A percentile compares a stretch with the other conserved stretches of the same genome.
phyloP scores from a whole-genome alignment of 2,329 filamentous ascomycete genomes.

The Arthroderma uncinatum region DNA sequence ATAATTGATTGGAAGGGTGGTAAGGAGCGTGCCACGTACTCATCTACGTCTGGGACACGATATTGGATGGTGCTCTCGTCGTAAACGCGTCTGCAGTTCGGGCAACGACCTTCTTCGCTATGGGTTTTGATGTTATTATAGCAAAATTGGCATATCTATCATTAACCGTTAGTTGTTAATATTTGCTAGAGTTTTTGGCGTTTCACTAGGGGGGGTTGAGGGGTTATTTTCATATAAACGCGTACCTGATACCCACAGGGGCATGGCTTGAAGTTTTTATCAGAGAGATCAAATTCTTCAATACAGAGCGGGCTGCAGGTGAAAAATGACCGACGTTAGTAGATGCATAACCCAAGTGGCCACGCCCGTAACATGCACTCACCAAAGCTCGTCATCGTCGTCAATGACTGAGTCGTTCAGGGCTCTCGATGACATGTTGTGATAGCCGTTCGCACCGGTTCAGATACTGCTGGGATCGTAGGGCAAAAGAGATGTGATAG shows the following conservation, averaged over 20 bases:
- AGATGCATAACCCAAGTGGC: conserved; percentile 3
- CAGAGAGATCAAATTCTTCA: conserved; percentile 95
- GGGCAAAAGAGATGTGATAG: not conserved
- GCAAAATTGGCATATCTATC: conserved; percentile 95
- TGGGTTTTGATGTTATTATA: conserved; percentile 99
- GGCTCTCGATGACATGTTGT: conserved; percentile 35
- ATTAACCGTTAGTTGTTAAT: not conserved
- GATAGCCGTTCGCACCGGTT: conserved; percentile 7
- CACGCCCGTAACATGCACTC: conserved; percentile 14
- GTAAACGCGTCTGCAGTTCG: conserved; percentile 91
- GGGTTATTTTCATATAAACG: conserved; percentile 3
- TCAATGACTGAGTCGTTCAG: conserved; percentile 41
- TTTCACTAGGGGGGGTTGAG: not conserved
- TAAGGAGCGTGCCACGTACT: conserved; percentile 51
- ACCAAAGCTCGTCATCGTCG: conserved; percentile 41
- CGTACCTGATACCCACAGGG: conserved; percentile 94
- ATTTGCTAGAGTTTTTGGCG: not conserved
- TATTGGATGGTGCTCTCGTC: conserved; percentile 96
- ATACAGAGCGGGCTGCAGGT: conserved; percentile 77
- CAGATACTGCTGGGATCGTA: not conserved
- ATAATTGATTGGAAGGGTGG: conserved; percentile 1
- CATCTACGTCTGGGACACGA: conserved; percentile 88
- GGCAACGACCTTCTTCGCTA: conserved; percentile 83
- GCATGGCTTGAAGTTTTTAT: conserved; percentile 93
- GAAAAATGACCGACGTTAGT: conserved; percentile 15